Percentiles rank a stretch among this genome's conserved stretches.
These are phyloP conservation scores for Aspergillus sergii DNA, from an alignment of 2,329 filamentous ascomycete species.

Conservation along the genomic window DNA sequence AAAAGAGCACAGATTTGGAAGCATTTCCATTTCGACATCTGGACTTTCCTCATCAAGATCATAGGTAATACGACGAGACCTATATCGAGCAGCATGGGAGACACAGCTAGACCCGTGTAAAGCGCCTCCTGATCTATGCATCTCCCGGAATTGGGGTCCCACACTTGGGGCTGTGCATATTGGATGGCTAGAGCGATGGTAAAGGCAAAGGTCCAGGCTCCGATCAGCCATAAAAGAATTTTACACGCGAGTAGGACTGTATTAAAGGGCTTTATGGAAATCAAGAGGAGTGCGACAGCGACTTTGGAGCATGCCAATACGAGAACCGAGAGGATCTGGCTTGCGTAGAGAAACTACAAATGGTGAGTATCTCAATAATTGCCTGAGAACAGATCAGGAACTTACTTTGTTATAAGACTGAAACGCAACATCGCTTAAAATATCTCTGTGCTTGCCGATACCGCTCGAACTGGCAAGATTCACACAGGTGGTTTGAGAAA, in stretches of 20 bases:
- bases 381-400: background rate
- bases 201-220: background rate
- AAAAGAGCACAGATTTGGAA: conserved; percentile 5
- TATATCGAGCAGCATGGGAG: background rate
- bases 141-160: background rate
- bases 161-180: background rate
- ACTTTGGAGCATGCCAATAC: conserved; percentile 6
- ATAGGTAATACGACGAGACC: background rate
- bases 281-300: background rate
- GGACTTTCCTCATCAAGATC: background rate
- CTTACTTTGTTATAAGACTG: background rate
- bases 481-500: conserved; percentile 3
- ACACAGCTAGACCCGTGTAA: background rate
- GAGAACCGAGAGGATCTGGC: background rate
- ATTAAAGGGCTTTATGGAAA: conserved; percentile 1
- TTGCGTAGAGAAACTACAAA: background rate
- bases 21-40: background rate
- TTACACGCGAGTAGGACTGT: background rate
- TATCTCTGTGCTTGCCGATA: background rate
- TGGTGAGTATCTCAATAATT: background rate
- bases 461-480: background rate
- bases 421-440: background rate
- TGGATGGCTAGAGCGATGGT: background rate
- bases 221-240: background rate
- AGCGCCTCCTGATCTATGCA: background rate